These are phyloP conservation scores for Chamaenerion angustifolium DNA, from an alignment of 345 rosid species.

Conservation along the genomic window DNA sequence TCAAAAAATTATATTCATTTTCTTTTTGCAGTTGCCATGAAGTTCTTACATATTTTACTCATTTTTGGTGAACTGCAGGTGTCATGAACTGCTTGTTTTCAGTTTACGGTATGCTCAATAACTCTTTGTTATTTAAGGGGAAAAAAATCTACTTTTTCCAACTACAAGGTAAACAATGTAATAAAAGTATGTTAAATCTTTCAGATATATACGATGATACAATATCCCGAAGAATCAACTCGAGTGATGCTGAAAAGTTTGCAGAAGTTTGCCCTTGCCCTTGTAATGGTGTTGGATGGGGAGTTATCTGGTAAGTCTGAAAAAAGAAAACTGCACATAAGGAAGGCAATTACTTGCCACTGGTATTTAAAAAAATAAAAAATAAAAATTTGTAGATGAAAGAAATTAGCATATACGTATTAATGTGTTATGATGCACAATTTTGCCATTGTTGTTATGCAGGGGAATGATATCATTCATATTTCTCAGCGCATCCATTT, in stretches of 20 bases:
- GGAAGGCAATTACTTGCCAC: not conserved
- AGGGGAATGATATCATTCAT: constrained; percentile 92
- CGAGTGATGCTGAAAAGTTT: constrained; percentile 97
- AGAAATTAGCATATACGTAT: not conserved
- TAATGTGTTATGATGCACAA: not conserved
- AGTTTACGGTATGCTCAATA: constrained; percentile 49
- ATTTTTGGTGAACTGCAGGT: constrained; percentile 40
- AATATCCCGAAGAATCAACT: constrained; percentile 79
- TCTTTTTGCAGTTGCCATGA: not conserved
- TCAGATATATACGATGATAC: constrained; percentile 88
- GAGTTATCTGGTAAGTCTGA: constrained; percentile 63
- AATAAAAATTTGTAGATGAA: not conserved
- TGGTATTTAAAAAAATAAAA: no score
- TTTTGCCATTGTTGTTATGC: constrained; percentile 8
- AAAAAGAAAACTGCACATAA: no score
- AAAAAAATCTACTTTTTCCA: not conserved
- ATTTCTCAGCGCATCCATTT: constrained; percentile 62
- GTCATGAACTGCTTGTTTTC: constrained; percentile 98
- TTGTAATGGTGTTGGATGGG: constrained; percentile 93
- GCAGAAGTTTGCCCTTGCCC: constrained; percentile 95
- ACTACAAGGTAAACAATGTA: not conserved
- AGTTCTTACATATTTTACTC: not conserved
- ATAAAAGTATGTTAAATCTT: constrained; percentile 4
- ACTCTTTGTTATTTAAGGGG: constrained; percentile 1
- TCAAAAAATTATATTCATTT: not conserved